A percentile compares a stretch with the other conserved stretches of the same genome.
phyloP scores from a whole-genome alignment of 2,329 filamentous ascomycete species.

The Parascedosporium putredinis region DNA sequence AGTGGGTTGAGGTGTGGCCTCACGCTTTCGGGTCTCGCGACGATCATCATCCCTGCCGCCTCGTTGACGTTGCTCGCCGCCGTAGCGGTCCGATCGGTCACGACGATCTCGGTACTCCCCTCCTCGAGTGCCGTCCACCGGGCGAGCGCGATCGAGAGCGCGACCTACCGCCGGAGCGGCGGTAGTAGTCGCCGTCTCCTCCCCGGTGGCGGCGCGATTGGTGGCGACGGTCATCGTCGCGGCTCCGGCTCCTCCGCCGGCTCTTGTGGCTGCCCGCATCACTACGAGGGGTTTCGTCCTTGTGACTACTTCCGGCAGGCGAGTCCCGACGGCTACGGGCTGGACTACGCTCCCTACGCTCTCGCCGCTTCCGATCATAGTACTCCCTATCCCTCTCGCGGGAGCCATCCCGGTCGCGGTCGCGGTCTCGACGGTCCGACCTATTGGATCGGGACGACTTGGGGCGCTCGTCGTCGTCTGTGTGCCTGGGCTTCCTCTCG shows the following conservation, averaged over 20 bases:
- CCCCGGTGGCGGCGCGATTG: constrained; percentile 63
- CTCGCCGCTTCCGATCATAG: constrained; percentile 37
- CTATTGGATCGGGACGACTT: constrained; percentile 36
- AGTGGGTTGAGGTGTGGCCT: constrained; percentile 61
- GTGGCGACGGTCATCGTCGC: constrained; percentile 64
- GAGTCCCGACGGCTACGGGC: constrained; percentile 35
- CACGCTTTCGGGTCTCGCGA: constrained; percentile 42
- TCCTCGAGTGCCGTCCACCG: constrained; percentile 45
- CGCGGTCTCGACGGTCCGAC: constrained; percentile 35
- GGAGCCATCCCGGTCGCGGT: constrained; percentile 44
- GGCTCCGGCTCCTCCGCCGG: constrained; percentile 69
- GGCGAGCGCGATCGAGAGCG: constrained; percentile 66
- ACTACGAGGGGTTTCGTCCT: constrained; percentile 59
- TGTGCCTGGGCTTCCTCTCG: constrained; percentile 34
- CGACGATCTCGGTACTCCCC: constrained; percentile 35
- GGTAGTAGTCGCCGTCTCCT: constrained; percentile 64
- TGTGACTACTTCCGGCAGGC: constrained; percentile 36
- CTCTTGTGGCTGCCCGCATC: constrained; percentile 73
- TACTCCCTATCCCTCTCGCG: constrained; percentile 46
- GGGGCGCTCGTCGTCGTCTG: constrained; percentile 48
- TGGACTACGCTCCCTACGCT: constrained; percentile 47
- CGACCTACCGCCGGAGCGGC: constrained; percentile 38
- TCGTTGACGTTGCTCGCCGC: constrained; percentile 35
- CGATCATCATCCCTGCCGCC: constrained; percentile 26
- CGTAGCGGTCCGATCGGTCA: constrained; percentile 37